Base-by-base conservation (phyloP, 208 protist genomes). In the Novymonas esmeraldas region DNA sequence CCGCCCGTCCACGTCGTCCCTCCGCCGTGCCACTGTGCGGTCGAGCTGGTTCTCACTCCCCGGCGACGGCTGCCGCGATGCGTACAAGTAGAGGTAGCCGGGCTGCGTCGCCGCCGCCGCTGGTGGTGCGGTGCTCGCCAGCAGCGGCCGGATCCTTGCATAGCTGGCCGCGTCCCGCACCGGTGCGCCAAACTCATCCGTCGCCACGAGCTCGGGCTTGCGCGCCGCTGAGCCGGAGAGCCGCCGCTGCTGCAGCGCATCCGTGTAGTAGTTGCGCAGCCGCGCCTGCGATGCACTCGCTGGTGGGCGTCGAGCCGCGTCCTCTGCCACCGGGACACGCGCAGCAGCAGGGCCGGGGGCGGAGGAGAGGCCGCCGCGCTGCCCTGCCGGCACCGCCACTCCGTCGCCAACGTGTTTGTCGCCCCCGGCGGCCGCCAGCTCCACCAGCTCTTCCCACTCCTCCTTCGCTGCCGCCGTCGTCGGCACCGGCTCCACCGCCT, bases 41-140 rank as follows among this genome's bases (percentile, higher is more conserved):
- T 29, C 31, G 24, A 55, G n/a, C 28, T 31, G 16, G 24, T 14
- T 31, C 26, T 13, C 39, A 28, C 33, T 34, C 3, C 3, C 63
- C 5, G 0, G 0, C 1, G 22, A 13, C 16, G 6, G 14, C 4
- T 39, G 38, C 2, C 33, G 22, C 3, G 34, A 42, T 0, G 59
- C 41, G 36, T 60, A 62, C 0, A 73, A 42, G 1, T n/a, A 61
- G 6, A 73, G 29, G 33, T 60, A 60, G n/a, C 41, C 57, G 9
- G 6, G 45, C 38, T 64, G 56, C 22, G 46, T 11, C 1, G 36
- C 13, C 34, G 22, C 20, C 49, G 33, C 6, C 36, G n/a, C 16
- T 36, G 31, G n/a, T 31, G 57, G 13, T 28, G 44, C 6, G 20
- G 11, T 16, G 34, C 36, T 14, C n/a, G 54, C 20, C 14, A 42